Percentiles rank a stretch among this genome's conserved stretches.
Evolutionary conservation across 345 rosid species (phyloP).

Genomic region (Viola odorata): DNA sequence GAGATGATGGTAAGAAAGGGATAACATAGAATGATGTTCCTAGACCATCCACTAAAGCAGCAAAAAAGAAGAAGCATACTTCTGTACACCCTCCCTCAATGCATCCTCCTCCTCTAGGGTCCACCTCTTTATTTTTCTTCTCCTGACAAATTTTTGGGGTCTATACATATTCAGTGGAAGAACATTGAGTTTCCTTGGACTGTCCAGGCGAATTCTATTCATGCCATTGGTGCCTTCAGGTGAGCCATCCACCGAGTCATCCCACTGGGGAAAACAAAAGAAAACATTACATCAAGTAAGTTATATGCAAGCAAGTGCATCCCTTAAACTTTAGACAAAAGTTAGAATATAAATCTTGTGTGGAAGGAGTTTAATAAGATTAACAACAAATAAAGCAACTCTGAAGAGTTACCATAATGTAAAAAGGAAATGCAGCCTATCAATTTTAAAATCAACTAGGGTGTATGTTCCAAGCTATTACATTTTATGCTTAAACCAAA

Average conservation of each 20-base stretch:
- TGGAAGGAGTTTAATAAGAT: neutral
- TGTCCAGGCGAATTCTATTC: constrained; percentile 8
- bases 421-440: neutral
- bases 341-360: neutral
- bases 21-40: neutral
- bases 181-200: constrained; percentile 16
- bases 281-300: neutral
- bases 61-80: constrained; percentile 9
- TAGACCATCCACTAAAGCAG: neutral
- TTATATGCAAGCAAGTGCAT: neutral
- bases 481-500: no score
- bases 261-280: constrained; percentile 36
- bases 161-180: constrained; percentile 28
- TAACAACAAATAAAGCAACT: neutral
- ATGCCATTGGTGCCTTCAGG: constrained; percentile 18
- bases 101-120: constrained; percentile 51
- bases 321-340: neutral
- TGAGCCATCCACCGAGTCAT: constrained; percentile 36
- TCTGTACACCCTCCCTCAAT: constrained; percentile 34
- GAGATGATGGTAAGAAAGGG: neutral
- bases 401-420: neutral
- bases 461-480: no score
- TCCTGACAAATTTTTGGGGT: constrained; percentile 9
- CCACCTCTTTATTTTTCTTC: constrained; percentile 41
- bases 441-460: neutral